Conservation (phyloP, 805 yeast genomes). For the Wickerhamiella siamensis region DNA sequence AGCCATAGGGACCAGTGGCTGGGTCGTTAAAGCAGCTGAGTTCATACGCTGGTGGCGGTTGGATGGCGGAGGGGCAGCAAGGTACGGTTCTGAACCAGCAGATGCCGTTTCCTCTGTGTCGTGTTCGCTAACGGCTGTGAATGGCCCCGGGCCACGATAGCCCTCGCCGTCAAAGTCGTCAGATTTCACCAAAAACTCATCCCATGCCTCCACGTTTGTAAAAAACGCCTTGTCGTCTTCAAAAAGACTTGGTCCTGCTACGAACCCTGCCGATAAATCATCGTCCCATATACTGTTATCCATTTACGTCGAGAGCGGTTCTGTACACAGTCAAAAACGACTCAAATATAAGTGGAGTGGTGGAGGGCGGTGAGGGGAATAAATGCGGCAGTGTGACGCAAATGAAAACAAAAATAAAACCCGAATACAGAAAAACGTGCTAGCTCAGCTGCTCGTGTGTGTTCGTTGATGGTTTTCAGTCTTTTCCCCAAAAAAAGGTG, state of each 20-base stretch:
- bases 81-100: background rate
- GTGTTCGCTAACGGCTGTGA: background rate
- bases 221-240: background rate
- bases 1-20: constrained; percentile 11
- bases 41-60: constrained; percentile 8
- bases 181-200: background rate
- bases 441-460: too few species aligned
- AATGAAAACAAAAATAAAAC: too few species aligned
- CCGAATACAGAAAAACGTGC: too few species aligned
- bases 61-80: background rate
- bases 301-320: background rate
- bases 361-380: too few species aligned
- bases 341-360: too few species aligned
- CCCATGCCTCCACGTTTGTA: constrained; percentile 1
- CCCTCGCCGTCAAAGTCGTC: background rate
- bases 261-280: background rate
- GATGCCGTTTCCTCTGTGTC: background rate
- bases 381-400: too few species aligned
- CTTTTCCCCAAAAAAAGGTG: too few species aligned
- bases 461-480: too few species aligned
- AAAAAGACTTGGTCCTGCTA: background rate
- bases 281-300: background rate
- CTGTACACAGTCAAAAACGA: too few species aligned
- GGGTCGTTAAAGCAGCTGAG: constrained; percentile 13
- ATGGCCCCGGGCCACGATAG: background rate